Conservation (phyloP, 2,329 filamentous ascomycete genomes). For the Allantophomopsis cytisporea region DNA sequence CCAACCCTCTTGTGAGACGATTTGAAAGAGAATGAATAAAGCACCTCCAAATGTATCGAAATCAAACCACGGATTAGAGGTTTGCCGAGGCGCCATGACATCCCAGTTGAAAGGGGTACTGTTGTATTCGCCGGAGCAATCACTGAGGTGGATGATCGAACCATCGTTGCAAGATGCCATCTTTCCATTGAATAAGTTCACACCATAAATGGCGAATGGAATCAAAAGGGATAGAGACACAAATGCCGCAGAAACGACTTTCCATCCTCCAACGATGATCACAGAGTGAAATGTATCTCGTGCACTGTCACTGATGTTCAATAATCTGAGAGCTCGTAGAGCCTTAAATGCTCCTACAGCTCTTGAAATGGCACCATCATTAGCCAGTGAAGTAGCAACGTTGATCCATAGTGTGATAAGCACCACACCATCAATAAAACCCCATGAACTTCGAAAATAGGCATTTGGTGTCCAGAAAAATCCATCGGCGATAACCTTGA, state of each 20-base stretch:
- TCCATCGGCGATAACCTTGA: slow-evolving; percentile 92
- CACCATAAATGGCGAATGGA: slow-evolving; percentile 89
- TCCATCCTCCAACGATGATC: slow-evolving; percentile 88
- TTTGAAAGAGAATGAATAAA: slow-evolving; percentile 94
- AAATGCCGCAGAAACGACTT: slow-evolving; percentile 69
- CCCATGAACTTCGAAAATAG: slow-evolving; percentile 93
- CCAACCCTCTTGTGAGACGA: slow-evolving; percentile 98
- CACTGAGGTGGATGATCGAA: slow-evolving; percentile 41
- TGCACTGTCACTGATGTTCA: slow-evolving; percentile 94
- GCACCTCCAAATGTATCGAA: slow-evolving; percentile 94
- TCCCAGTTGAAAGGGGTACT: slow-evolving; percentile 69
- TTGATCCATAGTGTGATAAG: slow-evolving; percentile 93
- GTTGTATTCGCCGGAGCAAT: slow-evolving; percentile 76
- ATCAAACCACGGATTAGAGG: slow-evolving; percentile 70
- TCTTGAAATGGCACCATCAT: slow-evolving; percentile 74
- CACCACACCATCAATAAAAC: slow-evolving; percentile 85
- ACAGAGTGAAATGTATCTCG: slow-evolving; percentile 94
- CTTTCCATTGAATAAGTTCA: slow-evolving; percentile 83
- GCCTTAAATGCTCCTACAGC: slow-evolving; percentile 96
- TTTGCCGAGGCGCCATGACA: slow-evolving; percentile 70
- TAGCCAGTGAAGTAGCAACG: slow-evolving; percentile 67
- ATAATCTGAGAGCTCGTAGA: slow-evolving; percentile 72
- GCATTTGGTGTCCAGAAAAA: slow-evolving; percentile 96
- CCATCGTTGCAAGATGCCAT: slow-evolving; percentile 71
- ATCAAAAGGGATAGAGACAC: slow-evolving; percentile 91